Evolutionary conservation across 768 basidiomycete species (phyloP).

Genomic region (Flagelloscypha sp.): DNA sequence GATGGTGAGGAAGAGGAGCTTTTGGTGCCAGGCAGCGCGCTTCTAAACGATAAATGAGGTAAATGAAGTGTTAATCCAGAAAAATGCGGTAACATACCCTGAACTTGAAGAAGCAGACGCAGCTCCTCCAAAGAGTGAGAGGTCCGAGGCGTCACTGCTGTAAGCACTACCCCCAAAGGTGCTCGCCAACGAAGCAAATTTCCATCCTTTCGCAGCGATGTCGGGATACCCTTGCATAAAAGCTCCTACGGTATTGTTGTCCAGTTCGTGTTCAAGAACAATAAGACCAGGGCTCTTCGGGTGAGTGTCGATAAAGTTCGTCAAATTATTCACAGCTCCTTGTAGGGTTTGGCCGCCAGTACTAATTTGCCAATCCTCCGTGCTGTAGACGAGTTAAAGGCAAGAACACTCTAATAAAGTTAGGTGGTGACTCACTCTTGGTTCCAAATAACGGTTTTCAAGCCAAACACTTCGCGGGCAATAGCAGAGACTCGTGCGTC

Average conservation of each 20-base stretch:
- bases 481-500: slow-evolving; percentile 82
- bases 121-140: no score
- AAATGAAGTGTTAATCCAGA: no score
- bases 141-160: no score
- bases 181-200: slow-evolving; percentile 34
- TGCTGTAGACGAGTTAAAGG: no score
- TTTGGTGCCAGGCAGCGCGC: no score
- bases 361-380: slow-evolving; percentile 67
- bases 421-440: slow-evolving; percentile 80
- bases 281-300: slow-evolving; percentile 73
- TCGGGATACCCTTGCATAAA: slow-evolving; percentile 62
- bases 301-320: no score
- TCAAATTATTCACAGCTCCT: no score
- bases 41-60: no score
- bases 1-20: no score
- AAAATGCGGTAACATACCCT: no score
- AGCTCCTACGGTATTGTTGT: slow-evolving; percentile 46
- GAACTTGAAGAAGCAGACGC: no score
- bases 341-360: slow-evolving; percentile 19
- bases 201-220: slow-evolving; percentile 67
- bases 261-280: slow-evolving; percentile 79
- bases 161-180: background rate
- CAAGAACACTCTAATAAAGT: no score
- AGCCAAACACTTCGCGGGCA: slow-evolving; percentile 74
- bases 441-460: slow-evolving; percentile 87